Conservation (phyloP, 768 basidiomycete genomes). For the Podaxis mareebaensis region DNA sequence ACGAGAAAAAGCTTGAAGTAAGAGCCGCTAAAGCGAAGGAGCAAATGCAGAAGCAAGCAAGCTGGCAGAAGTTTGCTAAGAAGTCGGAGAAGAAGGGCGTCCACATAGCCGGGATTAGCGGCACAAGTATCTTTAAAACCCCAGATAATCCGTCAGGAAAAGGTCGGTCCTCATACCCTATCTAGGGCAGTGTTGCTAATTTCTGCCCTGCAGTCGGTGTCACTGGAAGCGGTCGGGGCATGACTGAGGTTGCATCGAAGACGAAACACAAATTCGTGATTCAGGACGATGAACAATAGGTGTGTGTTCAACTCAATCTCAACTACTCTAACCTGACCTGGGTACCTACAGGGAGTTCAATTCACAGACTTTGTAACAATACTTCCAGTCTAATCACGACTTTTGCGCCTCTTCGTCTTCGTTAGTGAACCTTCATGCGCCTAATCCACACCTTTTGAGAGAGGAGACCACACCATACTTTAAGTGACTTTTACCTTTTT, state of each 20-base stretch:
- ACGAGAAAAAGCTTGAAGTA: slow-evolving; percentile 88
- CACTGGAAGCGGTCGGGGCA: slow-evolving; percentile 85
- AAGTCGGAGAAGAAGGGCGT: slow-evolving; percentile 93
- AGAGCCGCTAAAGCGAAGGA: slow-evolving; percentile 88
- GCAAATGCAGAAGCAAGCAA: slow-evolving; percentile 78
- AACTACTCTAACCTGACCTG: neutral
- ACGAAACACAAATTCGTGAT: slow-evolving; percentile 76
- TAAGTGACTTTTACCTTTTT: slow-evolving; percentile 13
- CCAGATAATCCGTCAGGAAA: slow-evolving; percentile 88
- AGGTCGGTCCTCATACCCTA: slow-evolving; percentile 51
- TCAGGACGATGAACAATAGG: slow-evolving; percentile 46
- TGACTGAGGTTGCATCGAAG: slow-evolving; percentile 72
- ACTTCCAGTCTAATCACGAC: neutral
- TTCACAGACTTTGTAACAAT: neutral
- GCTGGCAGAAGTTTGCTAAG: slow-evolving; percentile 95
- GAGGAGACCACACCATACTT: slow-evolving; percentile 2
- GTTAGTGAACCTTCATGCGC: neutral
- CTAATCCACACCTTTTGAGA: neutral
- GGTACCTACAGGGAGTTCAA: neutral
- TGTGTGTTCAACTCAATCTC: slow-evolving; percentile 5
- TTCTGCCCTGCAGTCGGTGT: slow-evolving; percentile 69
- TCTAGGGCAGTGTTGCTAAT: slow-evolving; percentile 8
- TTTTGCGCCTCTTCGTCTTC: neutral
- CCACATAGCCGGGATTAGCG: slow-evolving; percentile 83
- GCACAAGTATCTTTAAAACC: slow-evolving; percentile 93